Percentiles rank a stretch among this genome's conserved stretches.
phyloP scores from a whole-genome alignment of 768 basidiomycete genomes.

The Terana coerulea region DNA sequence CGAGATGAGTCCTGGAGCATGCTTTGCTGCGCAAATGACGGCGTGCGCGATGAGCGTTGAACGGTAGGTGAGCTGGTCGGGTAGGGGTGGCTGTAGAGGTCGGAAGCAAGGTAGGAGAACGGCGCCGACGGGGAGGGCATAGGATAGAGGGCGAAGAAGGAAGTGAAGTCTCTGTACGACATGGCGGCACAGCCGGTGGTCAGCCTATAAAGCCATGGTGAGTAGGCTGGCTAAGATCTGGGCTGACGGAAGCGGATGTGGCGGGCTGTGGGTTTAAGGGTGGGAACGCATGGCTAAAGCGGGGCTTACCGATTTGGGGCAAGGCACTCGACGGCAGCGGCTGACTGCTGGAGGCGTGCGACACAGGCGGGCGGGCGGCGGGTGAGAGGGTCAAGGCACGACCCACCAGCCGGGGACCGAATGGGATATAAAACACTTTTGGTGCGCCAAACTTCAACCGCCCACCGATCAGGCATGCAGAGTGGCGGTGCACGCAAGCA shows the following conservation, averaged over 20 bases:
- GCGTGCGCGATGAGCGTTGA: constrained; percentile 1
- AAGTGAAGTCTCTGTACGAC: constrained; percentile 5
- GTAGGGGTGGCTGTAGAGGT: constrained; percentile 1
- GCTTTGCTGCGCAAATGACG: constrained; percentile 9
- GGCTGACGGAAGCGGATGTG: constrained; percentile 11
- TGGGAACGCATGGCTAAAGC: not conserved
- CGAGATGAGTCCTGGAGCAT: not conserved
- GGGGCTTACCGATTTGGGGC: constrained; percentile 9
- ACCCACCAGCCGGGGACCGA: not conserved
- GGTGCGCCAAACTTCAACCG: constrained; percentile 1
- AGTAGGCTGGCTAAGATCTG: not conserved
- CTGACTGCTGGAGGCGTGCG: not conserved
- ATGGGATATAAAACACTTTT: constrained; percentile 1
- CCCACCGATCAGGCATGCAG: not conserved
- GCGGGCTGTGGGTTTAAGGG: constrained; percentile 5
- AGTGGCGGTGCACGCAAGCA: constrained; percentile 1
- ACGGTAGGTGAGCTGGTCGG: not conserved
- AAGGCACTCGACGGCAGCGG: not conserved
- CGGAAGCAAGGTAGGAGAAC: not conserved
- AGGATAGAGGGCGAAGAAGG: not conserved
- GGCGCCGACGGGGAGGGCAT: not conserved
- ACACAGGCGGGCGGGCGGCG: not conserved
- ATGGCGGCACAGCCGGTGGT: constrained; percentile 1
- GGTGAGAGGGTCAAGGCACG: not conserved
- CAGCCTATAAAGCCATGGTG: constrained; percentile 8